Evolutionary conservation across 2,329 filamentous ascomycete genomes (phyloP).

Genomic region (Aureobasidium sp.): DNA sequence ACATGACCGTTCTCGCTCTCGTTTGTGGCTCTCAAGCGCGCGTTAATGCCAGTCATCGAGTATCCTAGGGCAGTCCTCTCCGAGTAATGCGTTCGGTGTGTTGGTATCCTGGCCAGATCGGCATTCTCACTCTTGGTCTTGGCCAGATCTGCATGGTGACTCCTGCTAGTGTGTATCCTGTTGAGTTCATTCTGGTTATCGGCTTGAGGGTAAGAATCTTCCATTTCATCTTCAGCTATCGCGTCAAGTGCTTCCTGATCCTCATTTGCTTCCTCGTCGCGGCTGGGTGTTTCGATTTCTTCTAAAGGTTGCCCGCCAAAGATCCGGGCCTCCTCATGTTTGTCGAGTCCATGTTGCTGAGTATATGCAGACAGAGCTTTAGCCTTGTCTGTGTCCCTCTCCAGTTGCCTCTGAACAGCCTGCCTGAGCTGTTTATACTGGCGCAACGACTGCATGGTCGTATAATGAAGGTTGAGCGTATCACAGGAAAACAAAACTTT

Average conservation of each 20-base stretch:
- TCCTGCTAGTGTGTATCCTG: slow-evolving; percentile 5
- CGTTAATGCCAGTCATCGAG: slow-evolving; percentile 14
- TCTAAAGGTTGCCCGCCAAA: background rate
- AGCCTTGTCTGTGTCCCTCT: slow-evolving; percentile 2
- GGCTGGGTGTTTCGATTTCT: background rate
- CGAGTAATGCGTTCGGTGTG: slow-evolving; percentile 15
- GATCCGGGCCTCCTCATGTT: background rate
- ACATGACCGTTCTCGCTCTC: slow-evolving; percentile 15
- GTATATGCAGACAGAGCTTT: slow-evolving; percentile 7
- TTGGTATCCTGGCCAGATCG: slow-evolving; percentile 10
- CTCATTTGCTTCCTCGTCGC: background rate
- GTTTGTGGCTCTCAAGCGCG: slow-evolving; percentile 14
- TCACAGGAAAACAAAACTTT: background rate
- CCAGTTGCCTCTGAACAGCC: slow-evolving; percentile 3
- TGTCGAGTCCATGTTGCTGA: slow-evolving; percentile 9
- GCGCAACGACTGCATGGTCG: slow-evolving; percentile 14
- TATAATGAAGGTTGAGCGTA: background rate
- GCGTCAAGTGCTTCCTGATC: slow-evolving; percentile 4
- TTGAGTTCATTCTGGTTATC: slow-evolving; percentile 11
- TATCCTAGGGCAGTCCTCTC: slow-evolving; percentile 16
- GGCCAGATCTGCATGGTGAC: background rate
- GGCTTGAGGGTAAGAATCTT: slow-evolving; percentile 6
- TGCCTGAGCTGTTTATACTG: slow-evolving; percentile 11
- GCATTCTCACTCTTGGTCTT: background rate
- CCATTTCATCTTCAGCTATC: slow-evolving; percentile 6